Evolutionary conservation across 2,329 filamentous ascomycete species (phyloP), one percentile per base, ranked within the genome.

Genomic region (Amauroascus verrucosus): DNA sequence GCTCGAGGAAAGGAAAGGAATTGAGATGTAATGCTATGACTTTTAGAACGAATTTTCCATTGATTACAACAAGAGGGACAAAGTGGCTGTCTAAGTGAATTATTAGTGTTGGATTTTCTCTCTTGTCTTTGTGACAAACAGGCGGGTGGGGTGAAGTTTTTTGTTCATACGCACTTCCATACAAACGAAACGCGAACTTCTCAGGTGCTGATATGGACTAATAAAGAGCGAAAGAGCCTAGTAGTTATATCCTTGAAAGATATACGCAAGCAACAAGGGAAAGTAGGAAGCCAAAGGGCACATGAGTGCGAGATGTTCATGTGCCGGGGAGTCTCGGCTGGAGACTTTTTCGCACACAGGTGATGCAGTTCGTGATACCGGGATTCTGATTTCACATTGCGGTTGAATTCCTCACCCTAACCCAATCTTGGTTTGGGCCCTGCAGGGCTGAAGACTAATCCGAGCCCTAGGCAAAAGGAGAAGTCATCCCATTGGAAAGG

Each of bases 361-460:
- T 13, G 26, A 22, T 35, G 28, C 32, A 16, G 45, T 48, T 22
- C 45, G 16, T 38, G 46, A 38, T 26, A 48, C 45, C 8, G n/a
- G 26, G 16, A 8, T 16, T 9, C 13, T 38, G 35, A 38, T 38
- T 22, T 6, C 22, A 33, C 20, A 48, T 48, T 48, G 46, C 22
- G 32, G 28, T 48, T 8, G 33, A 38, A 48, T 38, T 38, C 30
- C 20, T 18, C 28, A 5, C 46, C 11, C 46, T 37, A 26, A 16
- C 14, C 16, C 44, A 6, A 46, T 11, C 44, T 22, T 13, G 44
- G n/a, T 28, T 33, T 46, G 28, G 28, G 6, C 9, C 14, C 45
- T 38, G 32, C 33, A 48, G 46, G 33, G 46, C 46, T 48, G 46
- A 48, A 24, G n/a, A 14, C 26, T 35, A 47, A 47, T 33, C 44